Percentiles rank a stretch among this genome's conserved stretches.
Conservation (phyloP, 148 eudicot species). For the Drosera capensis region DNA sequence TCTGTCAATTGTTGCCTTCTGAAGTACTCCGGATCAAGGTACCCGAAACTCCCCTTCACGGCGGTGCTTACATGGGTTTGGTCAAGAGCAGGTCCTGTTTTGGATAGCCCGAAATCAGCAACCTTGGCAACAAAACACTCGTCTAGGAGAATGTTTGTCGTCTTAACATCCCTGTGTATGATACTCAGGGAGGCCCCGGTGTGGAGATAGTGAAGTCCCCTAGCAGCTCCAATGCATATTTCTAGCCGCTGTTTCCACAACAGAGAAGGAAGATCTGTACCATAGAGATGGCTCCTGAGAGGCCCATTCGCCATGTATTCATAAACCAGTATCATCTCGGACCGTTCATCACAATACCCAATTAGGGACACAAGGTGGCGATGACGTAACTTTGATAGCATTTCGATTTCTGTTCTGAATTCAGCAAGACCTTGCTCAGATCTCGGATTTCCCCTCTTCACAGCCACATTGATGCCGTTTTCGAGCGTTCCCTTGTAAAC, state of each 20-base stretch:
- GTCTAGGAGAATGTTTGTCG: constrained; percentile 90
- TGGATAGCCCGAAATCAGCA: constrained; percentile 94
- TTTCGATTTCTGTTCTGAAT: constrained; percentile 86
- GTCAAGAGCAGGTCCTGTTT: constrained; percentile 79
- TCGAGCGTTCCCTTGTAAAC: constrained; percentile 89
- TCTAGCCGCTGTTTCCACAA: constrained; percentile 94
- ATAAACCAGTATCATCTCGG: constrained; percentile 91
- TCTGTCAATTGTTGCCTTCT: constrained; percentile 89
- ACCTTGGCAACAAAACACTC: constrained; percentile 89
- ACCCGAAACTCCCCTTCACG: constrained; percentile 93
- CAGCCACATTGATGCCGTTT: constrained; percentile 73
- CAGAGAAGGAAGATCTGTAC: constrained; percentile 62
- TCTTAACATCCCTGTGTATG: constrained; percentile 90
- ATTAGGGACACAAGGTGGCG: constrained; percentile 91
- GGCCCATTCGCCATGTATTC: constrained; percentile 99
- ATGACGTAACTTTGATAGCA: constrained; percentile 93
- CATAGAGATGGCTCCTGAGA: constrained; percentile 92
- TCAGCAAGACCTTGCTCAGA: constrained; percentile 96
- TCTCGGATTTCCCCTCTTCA: constrained; percentile 89
- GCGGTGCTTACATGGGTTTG: constrained; percentile 98
- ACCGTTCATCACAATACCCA: constrained; percentile 90
- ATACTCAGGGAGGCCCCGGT: constrained; percentile 89
- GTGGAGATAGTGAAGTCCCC: constrained; percentile 96
- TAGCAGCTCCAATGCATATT: constrained; percentile 91
- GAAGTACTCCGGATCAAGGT: constrained; percentile 93